Evolutionary conservation across 352 stramenopile genomes (phyloP), one percentile per base, ranked within the genome.

Genomic region (Phytophthora sp.): DNA sequence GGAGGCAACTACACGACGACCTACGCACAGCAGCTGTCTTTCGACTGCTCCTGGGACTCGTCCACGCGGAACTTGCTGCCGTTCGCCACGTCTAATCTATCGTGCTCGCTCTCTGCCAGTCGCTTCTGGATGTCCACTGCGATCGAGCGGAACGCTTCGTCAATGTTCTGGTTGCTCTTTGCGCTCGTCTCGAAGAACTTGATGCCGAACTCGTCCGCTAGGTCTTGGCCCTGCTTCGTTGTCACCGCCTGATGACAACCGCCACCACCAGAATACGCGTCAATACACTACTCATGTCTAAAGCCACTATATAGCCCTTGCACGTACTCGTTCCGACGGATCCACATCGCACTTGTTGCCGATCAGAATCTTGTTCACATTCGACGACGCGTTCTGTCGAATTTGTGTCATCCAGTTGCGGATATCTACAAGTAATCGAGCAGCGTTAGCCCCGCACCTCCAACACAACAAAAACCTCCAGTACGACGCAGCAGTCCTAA

Each of bases 271-370:
- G 10, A 46, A 54, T 42, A 42, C 26, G 17, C 32, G 34, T 74
- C 13, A 73, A 50, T 57, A 65, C 38, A 28, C 24, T 28, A 50
- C 26, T n/a, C 55, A 49, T 17, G 9, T 4, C 20, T 13, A 4
- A 50, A 38, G 3, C 44, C 12, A 17, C 18, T 10, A 10, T 5
- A 18, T 20, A 2, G 20, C 13, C 31, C 31, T 42, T 28, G n/a
- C 38, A 74, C 84, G 54, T 60, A 98, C 94, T 69, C 98, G 93
- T 65, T 99, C 91, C 9, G 93, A 97, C n/a, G 82, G 75, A 61
- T 98, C 88, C 17, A 99, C 88, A 80, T 99, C 98, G 62, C 92
- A 98, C 79, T 99, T 99, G 89, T 99, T 99, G 44, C 97, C 98
- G 23, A 99, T 96, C 8, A 99, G 83, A 34, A 99, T 96, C 79